Conservation (phyloP, 441 rosid species). For the Brassica hybrid region DNA sequence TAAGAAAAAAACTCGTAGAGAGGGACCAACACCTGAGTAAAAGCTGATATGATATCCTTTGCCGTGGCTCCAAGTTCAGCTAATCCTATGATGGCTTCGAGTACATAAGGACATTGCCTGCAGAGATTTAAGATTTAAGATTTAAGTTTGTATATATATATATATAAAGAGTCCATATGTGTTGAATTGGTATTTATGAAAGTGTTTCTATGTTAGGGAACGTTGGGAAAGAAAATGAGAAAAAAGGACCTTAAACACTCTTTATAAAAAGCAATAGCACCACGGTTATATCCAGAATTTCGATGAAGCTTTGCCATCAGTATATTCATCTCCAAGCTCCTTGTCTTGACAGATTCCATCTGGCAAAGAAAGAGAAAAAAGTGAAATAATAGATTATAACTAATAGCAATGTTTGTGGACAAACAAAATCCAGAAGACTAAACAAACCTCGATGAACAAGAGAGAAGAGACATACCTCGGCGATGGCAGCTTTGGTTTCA, state of each 20-base stretch:
- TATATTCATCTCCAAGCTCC: conserved; percentile 92
- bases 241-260: conserved; percentile 80
- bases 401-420: neutral
- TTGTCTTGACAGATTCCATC: conserved; percentile 94
- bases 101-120: conserved; percentile 90
- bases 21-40: conserved; percentile 69
- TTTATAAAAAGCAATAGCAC: conserved; percentile 84
- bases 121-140: conserved; percentile 11
- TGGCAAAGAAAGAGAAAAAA: conserved; percentile 41
- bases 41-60: conserved; percentile 78
- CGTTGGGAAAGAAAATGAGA: conserved; percentile 1
- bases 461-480: conserved; percentile 60
- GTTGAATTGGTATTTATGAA: conserved; percentile 3
- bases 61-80: conserved; percentile 91
- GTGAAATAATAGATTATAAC: conserved; percentile 2
- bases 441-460: conserved; percentile 9
- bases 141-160: neutral
- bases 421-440: conserved; percentile 10
- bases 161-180: neutral
- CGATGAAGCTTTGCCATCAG: conserved; percentile 94
- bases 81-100: conserved; percentile 88
- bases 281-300: conserved; percentile 78
- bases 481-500: conserved; percentile 80
- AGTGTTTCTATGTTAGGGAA: conserved; percentile 19
- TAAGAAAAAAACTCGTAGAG: conserved; percentile 9